Percentiles rank a stretch among this genome's conserved stretches.
These are phyloP conservation scores for Dactylellina parvicollis DNA, from an alignment of 2,329 filamentous ascomycete genomes.

Conservation along the genomic window DNA sequence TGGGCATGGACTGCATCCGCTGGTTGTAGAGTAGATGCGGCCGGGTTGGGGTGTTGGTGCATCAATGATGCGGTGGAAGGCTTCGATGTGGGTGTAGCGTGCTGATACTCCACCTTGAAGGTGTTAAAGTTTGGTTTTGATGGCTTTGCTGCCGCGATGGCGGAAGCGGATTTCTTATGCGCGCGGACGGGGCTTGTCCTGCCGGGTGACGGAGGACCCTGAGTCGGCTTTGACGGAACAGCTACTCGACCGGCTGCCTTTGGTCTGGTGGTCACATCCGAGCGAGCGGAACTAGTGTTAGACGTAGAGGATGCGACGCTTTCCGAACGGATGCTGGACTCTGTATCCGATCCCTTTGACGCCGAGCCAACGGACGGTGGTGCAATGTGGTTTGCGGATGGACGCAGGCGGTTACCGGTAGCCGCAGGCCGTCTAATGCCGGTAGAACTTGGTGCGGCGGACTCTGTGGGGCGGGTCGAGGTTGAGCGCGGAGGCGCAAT, in stretches of 20 bases:
- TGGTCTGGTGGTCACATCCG: constrained; percentile 36
- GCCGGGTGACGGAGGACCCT: constrained; percentile 19
- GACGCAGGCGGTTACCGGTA: constrained; percentile 15
- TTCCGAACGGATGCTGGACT: constrained; percentile 47
- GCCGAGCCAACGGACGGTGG: constrained; percentile 4
- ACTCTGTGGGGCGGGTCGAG: constrained; percentile 36
- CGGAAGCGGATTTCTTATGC: constrained; percentile 32
- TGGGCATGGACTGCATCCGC: constrained; percentile 37
- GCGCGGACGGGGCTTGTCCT: constrained; percentile 24
- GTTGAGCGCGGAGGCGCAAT: constrained; percentile 41
- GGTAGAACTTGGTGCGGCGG: constrained; percentile 15
- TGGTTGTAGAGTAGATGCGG: constrained; percentile 12
- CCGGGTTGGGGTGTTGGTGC: constrained; percentile 2
- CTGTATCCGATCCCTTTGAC: constrained; percentile 42
- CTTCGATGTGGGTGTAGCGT: constrained; percentile 19
- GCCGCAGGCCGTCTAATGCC: constrained; percentile 19
- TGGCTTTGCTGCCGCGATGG: constrained; percentile 6
- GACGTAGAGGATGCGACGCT: constrained; percentile 49
- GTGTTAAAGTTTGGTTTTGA: constrained; percentile 41
- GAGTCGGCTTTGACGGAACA: constrained; percentile 3
- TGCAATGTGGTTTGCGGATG: constrained; percentile 36
- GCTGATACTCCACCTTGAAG: constrained; percentile 38
- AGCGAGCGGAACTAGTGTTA: constrained; percentile 42
- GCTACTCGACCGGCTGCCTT: constrained; percentile 11
- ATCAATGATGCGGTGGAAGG: constrained; percentile 36